A percentile compares a stretch with the other conserved stretches of the same genome.
phyloP scores from a whole-genome alignment of 2,329 filamentous ascomycete genomes.

The Aspergillus intermedius region DNA sequence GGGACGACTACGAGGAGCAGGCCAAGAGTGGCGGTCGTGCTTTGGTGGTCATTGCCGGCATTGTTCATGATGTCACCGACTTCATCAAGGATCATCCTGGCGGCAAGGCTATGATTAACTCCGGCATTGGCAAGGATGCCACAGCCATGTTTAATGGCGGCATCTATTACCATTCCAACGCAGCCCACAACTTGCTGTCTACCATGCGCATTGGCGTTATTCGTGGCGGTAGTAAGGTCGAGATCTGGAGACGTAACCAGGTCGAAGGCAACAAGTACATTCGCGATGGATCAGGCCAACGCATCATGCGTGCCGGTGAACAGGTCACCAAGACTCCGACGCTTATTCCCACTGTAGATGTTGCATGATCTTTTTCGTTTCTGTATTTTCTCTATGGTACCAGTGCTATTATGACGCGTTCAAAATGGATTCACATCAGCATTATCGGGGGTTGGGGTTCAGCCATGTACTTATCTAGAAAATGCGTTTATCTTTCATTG shows the following conservation, averaged over 20 bases:
- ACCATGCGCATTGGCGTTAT: constrained; percentile 78
- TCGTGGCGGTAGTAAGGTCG: constrained; percentile 73
- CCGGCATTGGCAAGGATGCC: neutral
- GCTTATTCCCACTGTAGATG: neutral
- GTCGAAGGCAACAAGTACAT: constrained; percentile 42
- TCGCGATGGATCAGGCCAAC: neutral
- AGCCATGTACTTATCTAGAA: too few relatives aligned
- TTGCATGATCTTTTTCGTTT: neutral
- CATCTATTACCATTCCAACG: constrained; percentile 53
- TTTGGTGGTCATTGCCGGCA: neutral
- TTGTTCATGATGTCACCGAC: neutral
- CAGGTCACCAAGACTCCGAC: neutral
- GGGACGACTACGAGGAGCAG: neutral
- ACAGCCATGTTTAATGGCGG: neutral
- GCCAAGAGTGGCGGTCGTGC: neutral
- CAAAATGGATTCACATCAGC: too few relatives aligned
- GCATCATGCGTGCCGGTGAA: neutral
- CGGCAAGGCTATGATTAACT: neutral
- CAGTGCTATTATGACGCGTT: too few relatives aligned
- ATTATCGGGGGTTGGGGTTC: too few relatives aligned
- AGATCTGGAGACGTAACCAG: constrained; percentile 79
- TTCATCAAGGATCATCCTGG: neutral
- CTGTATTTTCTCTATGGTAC: neutral
- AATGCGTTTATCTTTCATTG: too few relatives aligned
- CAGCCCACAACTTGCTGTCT: constrained; percentile 73